Conservation (phyloP, 805 yeast genomes). For the Komagataella populi region DNA sequence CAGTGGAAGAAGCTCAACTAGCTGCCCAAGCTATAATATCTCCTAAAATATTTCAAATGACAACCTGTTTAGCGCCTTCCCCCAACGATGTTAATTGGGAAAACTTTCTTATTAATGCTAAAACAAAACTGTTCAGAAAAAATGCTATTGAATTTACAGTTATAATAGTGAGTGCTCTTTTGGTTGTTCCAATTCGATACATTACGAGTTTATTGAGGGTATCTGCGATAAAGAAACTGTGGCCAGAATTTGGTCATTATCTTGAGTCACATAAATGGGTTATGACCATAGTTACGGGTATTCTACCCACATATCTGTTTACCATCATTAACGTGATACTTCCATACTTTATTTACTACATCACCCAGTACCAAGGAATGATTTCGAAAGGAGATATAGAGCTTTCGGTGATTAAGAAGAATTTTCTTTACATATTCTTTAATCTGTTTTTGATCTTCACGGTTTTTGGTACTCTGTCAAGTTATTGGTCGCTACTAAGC, state of each 20-base stretch:
- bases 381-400: constrained; percentile 46
- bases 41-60: constrained; percentile 74
- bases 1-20: constrained; percentile 94
- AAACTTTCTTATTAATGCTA: constrained; percentile 28
- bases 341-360: constrained; percentile 40
- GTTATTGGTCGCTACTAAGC: constrained; percentile 40
- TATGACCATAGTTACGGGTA: constrained; percentile 45
- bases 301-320: constrained; percentile 47
- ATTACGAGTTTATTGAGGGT: constrained; percentile 43
- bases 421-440: constrained; percentile 46
- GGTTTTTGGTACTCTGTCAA: constrained; percentile 47
- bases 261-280: constrained; percentile 35
- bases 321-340: constrained; percentile 35
- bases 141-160: constrained; percentile 22
- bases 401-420: constrained; percentile 40
- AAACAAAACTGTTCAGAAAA: constrained; percentile 19
- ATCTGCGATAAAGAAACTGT: constrained; percentile 38
- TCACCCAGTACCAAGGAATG: constrained; percentile 38
- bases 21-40: constrained; percentile 93
- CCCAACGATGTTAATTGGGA: constrained; percentile 91
- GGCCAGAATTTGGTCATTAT: constrained; percentile 46
- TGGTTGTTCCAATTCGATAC: constrained; percentile 41
- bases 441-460: constrained; percentile 49
- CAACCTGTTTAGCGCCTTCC: constrained; percentile 85
- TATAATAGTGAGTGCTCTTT: constrained; percentile 33